These are phyloP conservation scores for Lichina pygmaea DNA, from an alignment of 495 filamentous ascomycete species.

Conservation along the genomic window DNA sequence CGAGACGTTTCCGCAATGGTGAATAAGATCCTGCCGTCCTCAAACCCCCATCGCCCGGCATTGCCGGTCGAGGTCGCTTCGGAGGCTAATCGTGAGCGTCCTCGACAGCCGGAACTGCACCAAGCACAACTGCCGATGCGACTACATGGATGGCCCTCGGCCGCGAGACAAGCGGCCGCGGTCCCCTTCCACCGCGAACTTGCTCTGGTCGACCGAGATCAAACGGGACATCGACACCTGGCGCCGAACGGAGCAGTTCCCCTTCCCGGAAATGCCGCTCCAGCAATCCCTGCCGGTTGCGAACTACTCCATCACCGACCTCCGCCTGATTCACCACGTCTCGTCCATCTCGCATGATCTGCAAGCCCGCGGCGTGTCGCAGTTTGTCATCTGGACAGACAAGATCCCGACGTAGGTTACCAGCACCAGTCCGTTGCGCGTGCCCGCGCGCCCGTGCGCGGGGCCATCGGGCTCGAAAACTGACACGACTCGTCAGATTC, in stretches of 20 bases:
- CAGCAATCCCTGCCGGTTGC: constrained; percentile 36
- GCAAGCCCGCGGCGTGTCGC: constrained; percentile 43
- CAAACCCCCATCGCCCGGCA: background rate
- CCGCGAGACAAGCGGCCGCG: constrained; percentile 33
- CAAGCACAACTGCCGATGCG: constrained; percentile 93
- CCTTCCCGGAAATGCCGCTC: constrained; percentile 58
- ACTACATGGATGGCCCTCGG: constrained; percentile 62
- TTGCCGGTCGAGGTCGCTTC: background rate
- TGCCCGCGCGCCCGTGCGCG: too few species aligned
- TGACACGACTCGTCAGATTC: constrained; percentile 27
- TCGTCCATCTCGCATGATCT: constrained; percentile 65
- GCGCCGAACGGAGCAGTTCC: constrained; percentile 61
- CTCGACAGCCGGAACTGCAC: constrained; percentile 69
- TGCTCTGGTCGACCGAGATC: constrained; percentile 32
- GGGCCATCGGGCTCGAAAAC: background rate
- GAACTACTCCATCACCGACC: constrained; percentile 41
- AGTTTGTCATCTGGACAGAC: constrained; percentile 74
- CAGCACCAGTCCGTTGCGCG: constrained; percentile 3
- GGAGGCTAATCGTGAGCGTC: background rate
- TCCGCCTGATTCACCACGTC: constrained; percentile 78
- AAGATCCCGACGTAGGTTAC: constrained; percentile 62
- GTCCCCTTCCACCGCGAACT: constrained; percentile 1
- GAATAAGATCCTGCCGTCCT: constrained; percentile 8
- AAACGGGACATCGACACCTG: constrained; percentile 60
- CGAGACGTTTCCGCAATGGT: constrained; percentile 96